A percentile compares a stretch with the other conserved stretches of the same genome.
phyloP scores from a whole-genome alignment of 2,329 filamentous ascomycete species.

The Drechslera avenae region DNA sequence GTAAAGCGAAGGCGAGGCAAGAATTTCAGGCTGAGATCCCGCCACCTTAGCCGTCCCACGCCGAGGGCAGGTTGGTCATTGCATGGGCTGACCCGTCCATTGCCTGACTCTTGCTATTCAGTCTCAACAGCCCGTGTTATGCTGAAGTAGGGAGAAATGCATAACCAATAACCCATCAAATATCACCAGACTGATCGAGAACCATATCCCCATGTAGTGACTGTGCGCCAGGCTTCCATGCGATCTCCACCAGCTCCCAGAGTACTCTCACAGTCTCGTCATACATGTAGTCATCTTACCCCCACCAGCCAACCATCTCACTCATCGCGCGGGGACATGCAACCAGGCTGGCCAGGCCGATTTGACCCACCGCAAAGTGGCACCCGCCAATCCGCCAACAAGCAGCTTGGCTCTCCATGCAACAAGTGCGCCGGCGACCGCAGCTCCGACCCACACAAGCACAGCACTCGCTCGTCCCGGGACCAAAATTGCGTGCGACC shows the following conservation, averaged over 20 bases:
- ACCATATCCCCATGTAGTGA: neutral
- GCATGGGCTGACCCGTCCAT: neutral
- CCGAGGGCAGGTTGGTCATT: constrained; percentile 1
- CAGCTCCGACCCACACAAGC: constrained; percentile 43
- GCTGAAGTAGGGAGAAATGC: neutral
- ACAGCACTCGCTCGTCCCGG: constrained; percentile 44
- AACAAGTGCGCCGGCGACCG: constrained; percentile 34
- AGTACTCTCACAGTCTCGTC: constrained; percentile 13
- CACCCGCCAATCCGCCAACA: constrained; percentile 32
- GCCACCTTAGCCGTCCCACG: constrained; percentile 20
- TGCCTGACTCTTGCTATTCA: neutral
- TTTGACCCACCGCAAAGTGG: constrained; percentile 29
- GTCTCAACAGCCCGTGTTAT: neutral
- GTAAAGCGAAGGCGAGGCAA: constrained; percentile 11
- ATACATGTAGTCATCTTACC: constrained; percentile 20
- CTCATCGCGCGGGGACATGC: constrained; percentile 33
- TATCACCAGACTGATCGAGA: neutral
- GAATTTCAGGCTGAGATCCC: constrained; percentile 22
- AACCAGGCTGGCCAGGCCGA: constrained; percentile 29
- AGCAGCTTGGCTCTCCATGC: constrained; percentile 22
- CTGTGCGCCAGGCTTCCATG: neutral
- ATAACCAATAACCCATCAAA: neutral
- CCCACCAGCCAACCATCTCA: constrained; percentile 25
- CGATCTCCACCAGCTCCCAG: constrained; percentile 3
- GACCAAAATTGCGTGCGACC: constrained; percentile 49